Percentiles rank a stretch among this genome's conserved stretches.
Conservation (phyloP, 2,329 filamentous ascomycete genomes). For the Fonsecaea nubica region DNA sequence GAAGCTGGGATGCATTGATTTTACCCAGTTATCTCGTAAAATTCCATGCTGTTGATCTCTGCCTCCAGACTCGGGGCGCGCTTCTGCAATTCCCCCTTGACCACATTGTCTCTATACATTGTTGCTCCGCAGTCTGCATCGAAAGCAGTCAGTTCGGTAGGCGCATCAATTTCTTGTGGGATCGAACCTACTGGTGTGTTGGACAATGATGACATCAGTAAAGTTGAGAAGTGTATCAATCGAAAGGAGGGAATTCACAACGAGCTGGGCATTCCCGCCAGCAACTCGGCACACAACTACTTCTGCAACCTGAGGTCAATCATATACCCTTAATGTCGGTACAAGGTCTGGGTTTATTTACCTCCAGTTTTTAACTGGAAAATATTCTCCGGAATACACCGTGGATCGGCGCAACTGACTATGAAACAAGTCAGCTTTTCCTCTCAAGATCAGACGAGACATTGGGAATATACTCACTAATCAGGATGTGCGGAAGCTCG, state of each 20-base stretch:
- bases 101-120: conserved; percentile 15
- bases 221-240: conserved; percentile 26
- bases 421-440: not conserved
- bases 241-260: conserved; percentile 19
- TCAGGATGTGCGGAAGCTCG: conserved; percentile 18
- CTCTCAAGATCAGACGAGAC: not conserved
- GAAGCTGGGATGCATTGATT: not conserved
- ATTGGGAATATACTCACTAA: conserved; percentile 14
- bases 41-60: conserved; percentile 21
- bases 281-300: conserved; percentile 22
- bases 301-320: conserved; percentile 14
- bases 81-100: conserved; percentile 23
- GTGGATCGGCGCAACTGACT: conserved; percentile 32
- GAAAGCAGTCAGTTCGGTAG: not conserved
- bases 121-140: conserved; percentile 28
- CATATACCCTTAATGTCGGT: not conserved
- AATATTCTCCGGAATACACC: conserved; percentile 28
- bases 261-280: conserved; percentile 27
- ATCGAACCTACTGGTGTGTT: conserved; percentile 23
- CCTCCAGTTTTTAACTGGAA: conserved; percentile 24
- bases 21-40: conserved; percentile 27
- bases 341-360: not conserved
- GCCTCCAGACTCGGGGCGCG: conserved; percentile 13
- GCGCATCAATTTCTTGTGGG: not conserved
- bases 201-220: conserved; percentile 24